phyloP scores from a whole-genome alignment of 176 grass and related monocot species.

The Musa acuminata region DNA sequence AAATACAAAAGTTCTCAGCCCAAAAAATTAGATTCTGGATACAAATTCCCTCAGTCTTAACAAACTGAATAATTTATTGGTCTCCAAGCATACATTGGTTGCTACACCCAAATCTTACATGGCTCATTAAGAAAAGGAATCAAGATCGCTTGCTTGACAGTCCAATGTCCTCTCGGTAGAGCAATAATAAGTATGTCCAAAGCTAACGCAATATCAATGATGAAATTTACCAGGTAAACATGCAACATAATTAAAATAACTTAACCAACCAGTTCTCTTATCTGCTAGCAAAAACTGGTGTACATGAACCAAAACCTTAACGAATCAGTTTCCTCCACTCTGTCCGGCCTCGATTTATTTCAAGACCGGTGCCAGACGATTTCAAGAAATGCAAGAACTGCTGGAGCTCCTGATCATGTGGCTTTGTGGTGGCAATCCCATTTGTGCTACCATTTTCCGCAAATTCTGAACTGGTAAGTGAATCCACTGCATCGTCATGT shows the following conservation, averaged over 20 bases:
- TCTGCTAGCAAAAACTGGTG: neutral
- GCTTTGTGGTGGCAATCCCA: constrained; percentile 31
- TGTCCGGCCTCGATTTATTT: constrained; percentile 87
- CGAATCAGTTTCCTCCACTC: constrained; percentile 77
- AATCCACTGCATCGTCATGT: constrained; percentile 78
- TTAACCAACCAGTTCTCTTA: neutral
- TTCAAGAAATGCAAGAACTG: constrained; percentile 81
- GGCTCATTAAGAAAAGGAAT: neutral
- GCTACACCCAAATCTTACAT: neutral
- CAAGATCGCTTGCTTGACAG: neutral
- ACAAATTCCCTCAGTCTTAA: too few relatives aligned
- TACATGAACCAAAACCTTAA: constrained; percentile 15
- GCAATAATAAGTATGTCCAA: neutral
- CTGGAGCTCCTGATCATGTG: constrained; percentile 27
- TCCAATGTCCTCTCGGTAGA: neutral
- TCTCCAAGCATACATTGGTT: neutral
- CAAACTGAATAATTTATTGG: too few relatives aligned
- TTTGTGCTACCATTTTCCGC: constrained; percentile 35
- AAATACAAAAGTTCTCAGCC: too few relatives aligned
- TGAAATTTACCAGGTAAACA: too few relatives aligned
- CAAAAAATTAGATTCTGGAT: too few relatives aligned
- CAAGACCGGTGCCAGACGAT: constrained; percentile 49
- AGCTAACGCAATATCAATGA: neutral
- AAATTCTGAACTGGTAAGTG: constrained; percentile 66
- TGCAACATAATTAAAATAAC: neutral